Evolutionary conservation across 805 yeast genomes (phyloP).

Genomic region (Candida insectalens): DNA sequence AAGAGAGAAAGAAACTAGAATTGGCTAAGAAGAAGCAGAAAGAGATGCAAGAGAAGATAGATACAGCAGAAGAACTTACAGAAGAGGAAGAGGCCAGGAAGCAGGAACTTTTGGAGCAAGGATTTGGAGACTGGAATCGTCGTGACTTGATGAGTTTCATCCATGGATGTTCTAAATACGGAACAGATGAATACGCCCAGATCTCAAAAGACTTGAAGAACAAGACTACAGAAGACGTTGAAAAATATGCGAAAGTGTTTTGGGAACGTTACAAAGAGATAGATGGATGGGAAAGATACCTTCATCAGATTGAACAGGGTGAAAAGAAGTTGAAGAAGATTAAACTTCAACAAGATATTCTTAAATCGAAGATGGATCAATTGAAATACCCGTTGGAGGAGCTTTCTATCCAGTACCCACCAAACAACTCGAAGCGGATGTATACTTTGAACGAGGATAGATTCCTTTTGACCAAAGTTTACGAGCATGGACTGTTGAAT

Average conservation of each 20-base stretch:
- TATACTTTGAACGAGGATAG: conserved; percentile 66
- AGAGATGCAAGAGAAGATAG: conserved; percentile 46
- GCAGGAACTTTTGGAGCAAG: conserved; percentile 39
- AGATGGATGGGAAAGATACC: conserved; percentile 63
- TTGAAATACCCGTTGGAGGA: conserved; percentile 54
- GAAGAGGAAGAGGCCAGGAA: conserved; percentile 52
- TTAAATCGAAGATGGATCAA: conserved; percentile 43
- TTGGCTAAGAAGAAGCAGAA: conserved; percentile 25
- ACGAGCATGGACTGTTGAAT: conserved; percentile 54
- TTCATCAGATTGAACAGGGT: conserved; percentile 63
- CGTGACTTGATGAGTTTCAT: conserved; percentile 67
- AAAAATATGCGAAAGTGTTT: conserved; percentile 46
- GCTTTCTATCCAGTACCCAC: conserved; percentile 61
- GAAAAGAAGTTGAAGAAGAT: conserved; percentile 56
- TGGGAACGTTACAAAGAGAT: conserved; percentile 54
- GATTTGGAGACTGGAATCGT: conserved; percentile 62
- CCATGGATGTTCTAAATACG: conserved; percentile 60
- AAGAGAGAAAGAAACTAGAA: conserved; percentile 9
- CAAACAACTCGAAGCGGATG: conserved; percentile 71
- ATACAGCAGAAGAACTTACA: conserved; percentile 47
- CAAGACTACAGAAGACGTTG: conserved; percentile 51
- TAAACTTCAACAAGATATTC: conserved; percentile 42
- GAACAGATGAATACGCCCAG: conserved; percentile 38
- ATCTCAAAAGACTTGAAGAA: conserved; percentile 49
- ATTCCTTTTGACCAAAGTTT: conserved; percentile 48